Evolutionary conservation across 1,284 basidiomycete species (phyloP).

Genomic region (Limonomyces culmigenus): DNA sequence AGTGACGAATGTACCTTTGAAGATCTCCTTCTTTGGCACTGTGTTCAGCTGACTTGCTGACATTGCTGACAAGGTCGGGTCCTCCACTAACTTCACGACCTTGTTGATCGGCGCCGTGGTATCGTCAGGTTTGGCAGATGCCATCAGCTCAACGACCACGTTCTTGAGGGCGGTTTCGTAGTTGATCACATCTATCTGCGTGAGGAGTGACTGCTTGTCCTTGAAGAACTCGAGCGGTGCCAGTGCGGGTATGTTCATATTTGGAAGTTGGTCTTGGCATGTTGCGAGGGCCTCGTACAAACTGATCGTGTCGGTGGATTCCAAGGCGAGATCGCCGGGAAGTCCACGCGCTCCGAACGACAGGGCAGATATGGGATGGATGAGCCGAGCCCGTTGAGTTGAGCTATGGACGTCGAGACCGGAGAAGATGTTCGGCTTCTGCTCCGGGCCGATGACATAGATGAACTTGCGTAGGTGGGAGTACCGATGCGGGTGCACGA

Average conservation of each 20-base stretch:
- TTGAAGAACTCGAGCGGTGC: slow-evolving; percentile 25
- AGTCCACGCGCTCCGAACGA: slow-evolving; percentile 29
- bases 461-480: slow-evolving; percentile 54
- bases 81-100: slow-evolving; percentile 25
- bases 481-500: slow-evolving; percentile 49
- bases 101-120: slow-evolving; percentile 17
- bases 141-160: slow-evolving; percentile 21
- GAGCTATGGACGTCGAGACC: slow-evolving; percentile 20
- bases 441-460: slow-evolving; percentile 21
- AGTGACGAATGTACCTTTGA: too few species aligned
- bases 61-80: slow-evolving; percentile 17
- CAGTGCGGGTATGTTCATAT: slow-evolving; percentile 17
- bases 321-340: slow-evolving; percentile 44
- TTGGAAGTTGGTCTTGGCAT: slow-evolving; percentile 7
- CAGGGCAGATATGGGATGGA: slow-evolving; percentile 44
- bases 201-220: slow-evolving; percentile 30
- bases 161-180: slow-evolving; percentile 39
- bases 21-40: too few species aligned
- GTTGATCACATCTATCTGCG: slow-evolving; percentile 37
- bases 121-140: slow-evolving; percentile 19
- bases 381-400: slow-evolving; percentile 25
- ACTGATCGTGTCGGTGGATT: slow-evolving; percentile 34
- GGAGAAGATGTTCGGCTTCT: slow-evolving; percentile 14
- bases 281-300: slow-evolving; percentile 27
- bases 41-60: slow-evolving; percentile 13